Percentiles rank a stretch among this genome's conserved stretches.
phyloP scores from a whole-genome alignment of 2,329 filamentous ascomycete species.

The Botrytis byssoidea region DNA sequence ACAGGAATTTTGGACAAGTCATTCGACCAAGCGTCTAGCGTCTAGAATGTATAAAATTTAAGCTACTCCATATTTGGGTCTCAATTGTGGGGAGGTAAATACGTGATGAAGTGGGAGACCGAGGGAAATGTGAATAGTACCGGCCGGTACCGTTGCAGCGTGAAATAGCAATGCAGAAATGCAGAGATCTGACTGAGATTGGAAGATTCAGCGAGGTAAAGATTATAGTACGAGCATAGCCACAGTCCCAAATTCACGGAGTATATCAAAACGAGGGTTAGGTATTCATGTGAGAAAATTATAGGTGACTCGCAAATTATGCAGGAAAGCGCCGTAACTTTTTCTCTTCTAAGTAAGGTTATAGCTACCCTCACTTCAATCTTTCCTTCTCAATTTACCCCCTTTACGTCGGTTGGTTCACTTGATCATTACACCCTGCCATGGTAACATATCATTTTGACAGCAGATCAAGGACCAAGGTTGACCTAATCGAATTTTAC shows the following conservation, averaged over 20 bases:
- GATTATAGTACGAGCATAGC: background rate
- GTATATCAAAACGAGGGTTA: background rate
- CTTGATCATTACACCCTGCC: background rate
- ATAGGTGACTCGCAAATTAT: constrained; percentile 12
- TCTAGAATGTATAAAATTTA: background rate
- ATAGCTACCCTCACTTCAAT: background rate
- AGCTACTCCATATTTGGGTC: background rate
- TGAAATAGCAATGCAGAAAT: background rate
- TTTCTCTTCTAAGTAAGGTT: background rate
- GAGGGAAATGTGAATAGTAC: background rate
- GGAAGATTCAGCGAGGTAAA: background rate
- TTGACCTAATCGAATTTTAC: background rate
- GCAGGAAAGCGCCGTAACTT: background rate
- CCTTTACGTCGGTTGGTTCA: constrained; percentile 8
- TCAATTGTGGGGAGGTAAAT: constrained; percentile 3
- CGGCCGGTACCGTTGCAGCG: background rate
- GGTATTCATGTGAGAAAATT: background rate
- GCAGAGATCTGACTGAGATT: background rate
- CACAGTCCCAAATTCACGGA: background rate
- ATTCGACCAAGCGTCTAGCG: constrained; percentile 1
- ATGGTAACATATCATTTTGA: background rate
- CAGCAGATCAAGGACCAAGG: constrained; percentile 1
- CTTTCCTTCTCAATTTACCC: background rate
- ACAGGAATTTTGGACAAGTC: background rate
- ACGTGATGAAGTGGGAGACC: constrained; percentile 8